Base-by-base conservation (phyloP, 176 grass and related monocot species). In the Eremochloa ophiuroides region DNA sequence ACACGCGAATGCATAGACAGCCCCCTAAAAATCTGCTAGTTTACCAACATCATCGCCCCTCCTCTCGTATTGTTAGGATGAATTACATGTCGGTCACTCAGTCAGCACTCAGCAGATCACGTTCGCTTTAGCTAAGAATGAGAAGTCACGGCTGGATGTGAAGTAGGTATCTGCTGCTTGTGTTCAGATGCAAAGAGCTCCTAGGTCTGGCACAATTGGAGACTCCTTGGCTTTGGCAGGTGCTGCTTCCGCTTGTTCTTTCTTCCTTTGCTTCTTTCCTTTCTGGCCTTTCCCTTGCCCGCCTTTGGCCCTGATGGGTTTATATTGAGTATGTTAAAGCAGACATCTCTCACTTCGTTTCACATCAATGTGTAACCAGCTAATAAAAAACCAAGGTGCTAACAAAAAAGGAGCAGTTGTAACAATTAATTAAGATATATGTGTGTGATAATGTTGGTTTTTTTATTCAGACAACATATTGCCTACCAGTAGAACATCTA, bases 181-280 rank as follows among this genome's bases (percentile, higher is more conserved):
- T 67, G 23, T 75, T 88, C 62, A 94, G 59, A 91, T 94, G 92
- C 86, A 94, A 75, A 94, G 92, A 70, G 86, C 89, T 33, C 92
- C 92, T 61, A 91, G 61, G 69, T 94, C 89, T 68, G 81, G 71
- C n/a, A 53, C 16, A 46, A 50, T 33, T 56, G 7, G 2, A 71
- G 86, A 39, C 37, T 68, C 25, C 51, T 79, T 69, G 42, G 16
- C 25, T 15, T 30, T 71, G 4, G 70, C 44, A 1, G 43, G 34
- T 31, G 66, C 78, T 66, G 84, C 35, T 84, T 64, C 67, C 0
- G 15, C 40, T 23, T 71, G 76, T 71, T 63, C 84, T 82, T 87
- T 94, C 61, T 86, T 91, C 74, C 82, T 87, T 74, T 42, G 73
- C 76, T 91, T 94, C 73, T 77, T 81, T 73, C 77, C 86, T 69